Base-by-base conservation (phyloP, 306 rosid genomes). In the Begonia fuchsioides region DNA sequence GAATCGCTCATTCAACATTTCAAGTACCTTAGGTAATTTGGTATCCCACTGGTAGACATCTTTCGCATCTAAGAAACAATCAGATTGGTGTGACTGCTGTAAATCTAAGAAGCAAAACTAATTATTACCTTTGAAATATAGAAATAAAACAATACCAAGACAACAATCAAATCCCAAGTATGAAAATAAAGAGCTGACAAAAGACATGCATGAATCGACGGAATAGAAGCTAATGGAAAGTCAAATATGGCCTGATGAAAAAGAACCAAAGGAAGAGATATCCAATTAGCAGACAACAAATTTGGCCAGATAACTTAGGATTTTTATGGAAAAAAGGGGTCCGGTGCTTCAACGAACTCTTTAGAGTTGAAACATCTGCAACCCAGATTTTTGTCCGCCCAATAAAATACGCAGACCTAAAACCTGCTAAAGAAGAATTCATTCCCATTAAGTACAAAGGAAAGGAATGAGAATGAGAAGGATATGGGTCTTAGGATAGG, bases 311-410 rank as follows among this genome's bases (percentile, higher is more conserved):
- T 66, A 54, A 70, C 74, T 76, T 70, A 75, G 61, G 59, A 48
- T 26, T 26, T 55, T 75, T 70, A 52, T 57, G 62, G 68, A 63
- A 65, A 66, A 59, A 59, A 50, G 70, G 55, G 53, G 55, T 69
- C 77, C 66, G 50, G 52, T 56, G 68, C 71, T 75, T 75, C 76
- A 70, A 66, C 70, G 76, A 63, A 73, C 81, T 59, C 77, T 67
- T 70, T 70, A 67, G 53, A 62, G 52, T 46, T 52, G 53, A 59
- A 63, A 53, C 26, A 59, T 76, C 81, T 75, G 81, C 81, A 75
- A 61, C 74, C 76, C 81, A 66, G 68, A 70, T 38, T 54, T 65
- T 44, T 44, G 76, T 75, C 68, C 70, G 81, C 60, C 52, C 64
- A 50, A 58, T 57, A 32, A 51, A 54, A 54, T 61, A 62, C 45